Base-by-base conservation (phyloP, 2,329 filamentous ascomycete genomes). In the Aaosphaeria arxii region DNA sequence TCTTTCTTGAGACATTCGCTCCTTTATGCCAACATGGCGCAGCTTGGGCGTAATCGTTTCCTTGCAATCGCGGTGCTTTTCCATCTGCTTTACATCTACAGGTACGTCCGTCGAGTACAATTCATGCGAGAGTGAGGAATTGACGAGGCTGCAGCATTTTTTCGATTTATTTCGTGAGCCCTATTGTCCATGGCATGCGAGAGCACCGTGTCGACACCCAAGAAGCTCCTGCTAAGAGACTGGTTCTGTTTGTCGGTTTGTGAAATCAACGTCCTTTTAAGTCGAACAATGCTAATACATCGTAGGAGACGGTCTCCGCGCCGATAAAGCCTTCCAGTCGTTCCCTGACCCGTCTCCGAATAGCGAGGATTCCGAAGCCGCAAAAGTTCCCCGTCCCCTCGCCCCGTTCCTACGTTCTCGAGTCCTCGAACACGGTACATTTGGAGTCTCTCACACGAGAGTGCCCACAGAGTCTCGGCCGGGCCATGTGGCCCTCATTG, bases 121-220 rank as follows among this genome's bases (percentile, higher is more conserved):
- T 40, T 31, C n/a, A 30, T 35, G 33, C 40, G 44, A 51, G 33
- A 30, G 30, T 7, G n/a, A 11, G 28, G 31, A 30, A 50, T 43
- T 56, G 32, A 61, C 44, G 17, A 28, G 30, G 5, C 6, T 40
- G 30, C 42, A 96, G 91, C 51, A 97, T 97, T 64, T 99, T 99
- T 74, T 91, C 96, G 71, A 94, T 97, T 55, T 97, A 99, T 74
- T 99, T 99, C 67, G 91, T 96, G 66, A 96, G 91, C 69, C 94
- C 94, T 24, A 94, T 99, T 59, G 94, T 97, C 46, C 88, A 87
- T 76, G 94, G 94, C 66, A 99, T 99, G 94, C 84, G 82, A 63
- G 81, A 91, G 51, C 91, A 90, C 71, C 74, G 77, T 41, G 78
- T 95, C 35, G 82, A 91, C 50, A 79, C 85, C 47, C 74, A 81